Conservation (phyloP, 495 filamentous ascomycete species). For the Xylaria cubensis region DNA sequence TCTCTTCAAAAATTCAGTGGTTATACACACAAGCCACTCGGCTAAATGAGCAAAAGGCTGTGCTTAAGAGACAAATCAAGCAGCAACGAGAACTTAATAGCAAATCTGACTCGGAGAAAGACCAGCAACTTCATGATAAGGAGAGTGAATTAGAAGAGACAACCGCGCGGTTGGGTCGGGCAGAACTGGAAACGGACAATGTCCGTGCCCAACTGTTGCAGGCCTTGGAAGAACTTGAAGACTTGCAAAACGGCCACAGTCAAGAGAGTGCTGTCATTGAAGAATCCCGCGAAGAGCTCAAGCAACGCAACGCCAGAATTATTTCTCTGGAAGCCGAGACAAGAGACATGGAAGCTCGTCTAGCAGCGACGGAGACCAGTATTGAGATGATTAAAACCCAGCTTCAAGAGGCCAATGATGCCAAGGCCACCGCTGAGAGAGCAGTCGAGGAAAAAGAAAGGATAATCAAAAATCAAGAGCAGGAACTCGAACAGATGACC, state of each 20-base stretch:
- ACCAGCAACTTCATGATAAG: constrained; percentile 57
- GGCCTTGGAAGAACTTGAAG: constrained; percentile 61
- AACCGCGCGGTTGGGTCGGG: constrained; percentile 54
- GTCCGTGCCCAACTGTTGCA: constrained; percentile 53
- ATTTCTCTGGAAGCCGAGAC: constrained; percentile 54
- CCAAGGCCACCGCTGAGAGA: constrained; percentile 43
- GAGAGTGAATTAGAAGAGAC: constrained; percentile 61
- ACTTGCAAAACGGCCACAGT: constrained; percentile 43
- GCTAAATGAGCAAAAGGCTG: constrained; percentile 84
- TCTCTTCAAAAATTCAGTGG: constrained; percentile 78
- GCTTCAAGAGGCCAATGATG: constrained; percentile 44
- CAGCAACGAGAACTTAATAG: constrained; percentile 89
- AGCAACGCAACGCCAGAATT: constrained; percentile 55
- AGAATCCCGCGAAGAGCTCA: constrained; percentile 55
- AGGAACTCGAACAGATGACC: constrained; percentile 77
- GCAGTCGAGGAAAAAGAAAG: constrained; percentile 48
- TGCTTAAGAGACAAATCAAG: constrained; percentile 85
- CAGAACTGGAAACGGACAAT: constrained; percentile 56
- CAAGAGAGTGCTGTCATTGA: constrained; percentile 47
- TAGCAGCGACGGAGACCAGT: constrained; percentile 43
- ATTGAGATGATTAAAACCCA: constrained; percentile 45
- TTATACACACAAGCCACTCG: constrained; percentile 68
- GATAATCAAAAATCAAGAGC: constrained; percentile 58
- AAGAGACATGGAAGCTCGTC: constrained; percentile 46
- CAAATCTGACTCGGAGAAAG: constrained; percentile 66